Evolutionary conservation across 306 rosid species (phyloP), one percentile per base, ranked within the genome.

Genomic region (Rubus idaeus): DNA sequence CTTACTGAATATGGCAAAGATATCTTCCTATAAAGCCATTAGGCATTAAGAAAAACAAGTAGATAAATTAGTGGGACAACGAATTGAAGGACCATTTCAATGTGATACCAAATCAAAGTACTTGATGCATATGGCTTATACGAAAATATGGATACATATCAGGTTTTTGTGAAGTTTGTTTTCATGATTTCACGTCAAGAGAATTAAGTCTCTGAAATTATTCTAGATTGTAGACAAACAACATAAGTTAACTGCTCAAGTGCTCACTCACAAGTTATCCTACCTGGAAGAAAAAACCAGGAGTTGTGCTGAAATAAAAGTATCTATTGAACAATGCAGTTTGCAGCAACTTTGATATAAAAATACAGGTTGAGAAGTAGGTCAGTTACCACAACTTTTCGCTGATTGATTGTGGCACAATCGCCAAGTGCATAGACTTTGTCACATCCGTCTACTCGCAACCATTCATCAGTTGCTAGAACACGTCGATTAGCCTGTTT

Each of bases 381-480:
- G 20, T 26, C 9, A 75, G 16, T 52, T 84, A 92, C 99, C 97
- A 92, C 87, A 89, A 95, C 97, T 91, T 83, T 95, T 44, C 99
- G 94, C 88, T 95, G 99, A 83, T 95, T 95, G 81, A 95, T 92
- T 9, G 99, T 91, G 20, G 97, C 99, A 61, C 99, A 92, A 79
- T 95, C 99, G 86, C 99, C 99, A 44, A 95, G 92, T 10, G 97
- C 97, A 80, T 92, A 95, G 75, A 95, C 83, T 60, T 80, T 86
- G 80, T 84, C 86, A 77, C 92, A 87, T 70, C 97, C 99, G 81
- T 92, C 97, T 16, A 95, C 97, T 74, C 99, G 91, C 85, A 95
- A 89, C 99, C 99, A 95, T 78, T 95, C 99, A 76, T 95, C 99
- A 40, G 97, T 92, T n/a, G 97, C 97, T 60, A 95, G 74, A 63